Evolutionary conservation across 306 rosid species (phyloP), one percentile per base, ranked within the genome.

Genomic region (Gleditsia sinensis): DNA sequence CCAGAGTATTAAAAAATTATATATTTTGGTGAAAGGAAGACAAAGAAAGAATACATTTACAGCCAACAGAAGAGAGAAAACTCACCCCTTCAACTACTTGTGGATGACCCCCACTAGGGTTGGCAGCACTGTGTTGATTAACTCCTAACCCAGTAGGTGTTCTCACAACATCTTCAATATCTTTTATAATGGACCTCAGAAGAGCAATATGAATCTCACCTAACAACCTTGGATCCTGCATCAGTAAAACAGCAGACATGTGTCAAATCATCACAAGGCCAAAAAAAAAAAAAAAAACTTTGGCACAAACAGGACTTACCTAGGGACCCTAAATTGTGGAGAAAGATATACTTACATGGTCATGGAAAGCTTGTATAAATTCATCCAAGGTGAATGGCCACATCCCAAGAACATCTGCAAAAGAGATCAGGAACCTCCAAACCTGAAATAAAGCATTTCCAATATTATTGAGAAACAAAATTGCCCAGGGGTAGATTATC

Each of bases 351-450:
- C 93, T 78, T 81, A 92, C 96, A 78, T 89, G 83, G 62, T 92
- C 97, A 83, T 92, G 97, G 78, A 89, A 88, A 66, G 97, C 93
- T 84, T 89, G 97, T 43, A 88, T n/a, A 60, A 92, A 83, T 75
- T 92, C 97, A 83, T 92, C 97, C 67, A 92, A 81, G 51, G 97
- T 92, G 84, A 92, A 92, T 0, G 96, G 79, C 93, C 97, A 89
- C 46, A 87, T 83, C 63, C 90, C 91, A 71, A 92, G 91, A 81
- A 84, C 86, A 78, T 91, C 94, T 3, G 84, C 86, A 75, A 91
- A 91, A 49, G 94, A 85, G 76, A 87, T 76, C 83, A 89, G 84
- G 84, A 91, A 91, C 82, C 84, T 89, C 97, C 97, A 91, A 55
- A 68, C 97, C 97, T 89, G 75, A n/a, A 69, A 73, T 24, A 76